Evolutionary conservation across 108 stramenopile genomes (phyloP).

Genomic region (Nannochloropsis gaditana): DNA sequence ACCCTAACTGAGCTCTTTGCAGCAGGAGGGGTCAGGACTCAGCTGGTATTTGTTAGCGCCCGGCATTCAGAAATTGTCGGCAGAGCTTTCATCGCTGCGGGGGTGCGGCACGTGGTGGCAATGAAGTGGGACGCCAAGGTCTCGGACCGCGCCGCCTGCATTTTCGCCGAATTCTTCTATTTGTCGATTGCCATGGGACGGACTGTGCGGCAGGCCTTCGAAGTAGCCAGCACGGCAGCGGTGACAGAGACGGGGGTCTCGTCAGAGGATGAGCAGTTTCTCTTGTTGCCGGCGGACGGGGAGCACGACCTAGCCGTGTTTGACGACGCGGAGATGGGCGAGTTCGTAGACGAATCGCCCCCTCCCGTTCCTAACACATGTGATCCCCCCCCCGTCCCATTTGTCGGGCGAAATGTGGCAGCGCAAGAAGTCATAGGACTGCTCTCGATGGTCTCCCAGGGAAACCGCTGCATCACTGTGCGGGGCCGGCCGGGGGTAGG

Average conservation of each 20-base stretch:
- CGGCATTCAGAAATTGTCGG: conserved; percentile 75
- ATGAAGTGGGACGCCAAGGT: conserved; percentile 71
- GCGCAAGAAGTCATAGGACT: conserved; percentile 24
- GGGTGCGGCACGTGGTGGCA: conserved; percentile 88
- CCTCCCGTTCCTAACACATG: background rate
- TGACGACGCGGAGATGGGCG: conserved; percentile 46
- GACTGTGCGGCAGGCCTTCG: conserved; percentile 73
- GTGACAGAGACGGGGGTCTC: background rate
- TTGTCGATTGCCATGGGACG: conserved; percentile 59
- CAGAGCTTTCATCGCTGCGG: conserved; percentile 77
- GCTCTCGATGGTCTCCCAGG: conserved; percentile 7
- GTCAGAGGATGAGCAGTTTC: conserved; percentile 30
- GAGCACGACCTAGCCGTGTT: conserved; percentile 73
- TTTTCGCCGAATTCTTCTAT: conserved; percentile 75
- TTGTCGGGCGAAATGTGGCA: conserved; percentile 20
- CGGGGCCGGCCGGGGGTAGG: conserved; percentile 31
- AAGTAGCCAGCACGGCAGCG: conserved; percentile 68
- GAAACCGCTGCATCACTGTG: conserved; percentile 27
- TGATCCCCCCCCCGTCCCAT: background rate
- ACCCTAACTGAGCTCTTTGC: conserved; percentile 32
- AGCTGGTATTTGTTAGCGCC: conserved; percentile 88
- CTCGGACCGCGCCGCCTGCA: conserved; percentile 70
- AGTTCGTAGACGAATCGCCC: conserved; percentile 31
- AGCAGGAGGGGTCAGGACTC: conserved; percentile 33
- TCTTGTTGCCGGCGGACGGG: conserved; percentile 54